These are phyloP conservation scores for Trichoderma orchidacearum DNA, from an alignment of 495 filamentous ascomycete species.

Conservation along the genomic window DNA sequence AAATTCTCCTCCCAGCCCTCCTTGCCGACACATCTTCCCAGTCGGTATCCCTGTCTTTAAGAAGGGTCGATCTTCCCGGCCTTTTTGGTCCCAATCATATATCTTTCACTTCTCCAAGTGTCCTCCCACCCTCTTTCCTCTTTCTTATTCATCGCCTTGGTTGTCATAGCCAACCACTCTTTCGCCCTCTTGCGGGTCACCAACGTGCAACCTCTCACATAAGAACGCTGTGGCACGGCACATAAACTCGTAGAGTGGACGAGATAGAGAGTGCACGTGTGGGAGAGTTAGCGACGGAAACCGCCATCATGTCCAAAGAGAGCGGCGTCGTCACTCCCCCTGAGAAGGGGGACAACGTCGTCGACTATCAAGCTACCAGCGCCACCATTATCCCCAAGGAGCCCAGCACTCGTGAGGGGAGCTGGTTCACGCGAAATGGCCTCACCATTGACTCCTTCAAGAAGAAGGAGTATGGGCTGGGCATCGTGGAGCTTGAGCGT, in stretches of 20 bases:
- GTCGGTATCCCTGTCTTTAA: not conserved
- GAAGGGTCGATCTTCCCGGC: too few relatives aligned
- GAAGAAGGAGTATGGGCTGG: conserved; percentile 20
- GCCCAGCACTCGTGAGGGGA: conserved; percentile 9
- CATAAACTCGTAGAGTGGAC: too few relatives aligned
- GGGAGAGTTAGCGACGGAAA: too few relatives aligned
- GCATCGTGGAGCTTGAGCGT: conserved; percentile 37
- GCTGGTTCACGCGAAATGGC: conserved; percentile 37
- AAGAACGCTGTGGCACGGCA: too few relatives aligned
- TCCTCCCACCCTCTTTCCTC: too few relatives aligned
- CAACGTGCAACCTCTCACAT: too few relatives aligned
- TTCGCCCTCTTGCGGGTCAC: too few relatives aligned
- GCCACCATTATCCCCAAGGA: not conserved
- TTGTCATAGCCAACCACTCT: too few relatives aligned
- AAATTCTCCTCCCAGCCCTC: not conserved
- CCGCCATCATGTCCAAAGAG: not conserved
- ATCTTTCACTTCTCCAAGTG: not conserved
- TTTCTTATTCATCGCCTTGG: too few relatives aligned
- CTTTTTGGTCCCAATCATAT: not conserved
- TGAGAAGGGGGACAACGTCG: not conserved
- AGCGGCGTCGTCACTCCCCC: not conserved
- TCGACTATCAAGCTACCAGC: not conserved
- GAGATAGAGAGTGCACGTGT: too few relatives aligned
- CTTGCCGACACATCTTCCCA: not conserved
- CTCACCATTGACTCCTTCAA: conserved; percentile 32